Percentiles rank a stretch among this genome's conserved stretches.
phyloP scores from a whole-genome alignment of 2,329 filamentous ascomycete genomes.

The Coniella vitis region DNA sequence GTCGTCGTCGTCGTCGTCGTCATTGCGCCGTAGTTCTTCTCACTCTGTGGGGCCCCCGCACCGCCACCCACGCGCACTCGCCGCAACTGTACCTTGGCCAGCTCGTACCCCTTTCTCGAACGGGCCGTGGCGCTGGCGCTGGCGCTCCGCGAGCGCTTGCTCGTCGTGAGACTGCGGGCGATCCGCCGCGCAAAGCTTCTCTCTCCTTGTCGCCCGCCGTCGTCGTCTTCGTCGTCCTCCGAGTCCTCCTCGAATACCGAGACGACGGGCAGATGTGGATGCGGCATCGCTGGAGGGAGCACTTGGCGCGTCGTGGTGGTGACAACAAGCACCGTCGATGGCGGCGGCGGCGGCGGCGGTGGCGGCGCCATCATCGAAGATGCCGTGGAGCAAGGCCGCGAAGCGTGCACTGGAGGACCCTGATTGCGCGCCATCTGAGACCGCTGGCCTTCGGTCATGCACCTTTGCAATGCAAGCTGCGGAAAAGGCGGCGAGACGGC shows the following conservation, averaged over 20 bases:
- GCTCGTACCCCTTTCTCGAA: constrained; percentile 11
- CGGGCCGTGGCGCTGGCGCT: constrained; percentile 28
- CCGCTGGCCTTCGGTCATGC: constrained; percentile 20
- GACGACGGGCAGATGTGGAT: constrained; percentile 22
- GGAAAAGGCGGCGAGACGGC: background rate
- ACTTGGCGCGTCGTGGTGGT: too few species aligned
- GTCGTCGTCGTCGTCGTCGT: too few species aligned
- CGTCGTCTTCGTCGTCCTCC: constrained; percentile 21
- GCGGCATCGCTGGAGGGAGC: background rate
- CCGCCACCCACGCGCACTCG: constrained; percentile 5
- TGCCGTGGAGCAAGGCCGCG: too few species aligned
- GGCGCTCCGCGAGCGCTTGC: constrained; percentile 25
- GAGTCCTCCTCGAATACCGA: constrained; percentile 45
- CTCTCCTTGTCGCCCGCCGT: constrained; percentile 29
- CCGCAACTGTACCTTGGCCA: constrained; percentile 11
- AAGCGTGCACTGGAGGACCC: background rate
- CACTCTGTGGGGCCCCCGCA: too few species aligned
- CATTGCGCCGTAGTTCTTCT: too few species aligned
- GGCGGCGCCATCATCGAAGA: too few species aligned
- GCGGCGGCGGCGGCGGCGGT: too few species aligned
- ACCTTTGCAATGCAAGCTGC: constrained; percentile 14
- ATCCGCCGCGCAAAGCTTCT: constrained; percentile 30
- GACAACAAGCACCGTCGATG: too few species aligned
- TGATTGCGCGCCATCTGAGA: constrained; percentile 22
- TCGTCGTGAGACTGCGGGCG: constrained; percentile 33